A percentile compares a stretch with the other conserved stretches of the same genome.
phyloP scores from a whole-genome alignment of 305 asterid genomes.

The Andrographis paniculata region DNA sequence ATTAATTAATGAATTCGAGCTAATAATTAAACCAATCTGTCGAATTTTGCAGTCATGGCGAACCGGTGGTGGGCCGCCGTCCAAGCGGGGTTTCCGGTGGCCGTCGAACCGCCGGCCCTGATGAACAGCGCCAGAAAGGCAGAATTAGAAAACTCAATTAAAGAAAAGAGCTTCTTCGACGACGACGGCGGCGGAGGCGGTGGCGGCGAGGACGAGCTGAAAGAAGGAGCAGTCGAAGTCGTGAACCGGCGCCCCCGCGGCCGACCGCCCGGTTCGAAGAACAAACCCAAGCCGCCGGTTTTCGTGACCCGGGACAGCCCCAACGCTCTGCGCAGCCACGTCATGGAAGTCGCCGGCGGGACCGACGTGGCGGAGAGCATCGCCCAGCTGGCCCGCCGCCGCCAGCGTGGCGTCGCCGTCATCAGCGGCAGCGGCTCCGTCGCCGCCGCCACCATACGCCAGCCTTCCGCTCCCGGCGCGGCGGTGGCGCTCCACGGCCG shows the following conservation, averaged over 20 bases:
- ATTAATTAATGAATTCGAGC: too few species aligned
- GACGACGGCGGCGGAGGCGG: constrained; percentile 31
- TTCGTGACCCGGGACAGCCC: constrained; percentile 66
- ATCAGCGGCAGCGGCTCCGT: constrained; percentile 58
- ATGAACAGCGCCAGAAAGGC: constrained; percentile 20
- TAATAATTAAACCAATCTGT: too few species aligned
- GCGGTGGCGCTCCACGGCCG: constrained; percentile 50
- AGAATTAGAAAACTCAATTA: constrained; percentile 25
- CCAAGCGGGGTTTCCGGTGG: constrained; percentile 34
- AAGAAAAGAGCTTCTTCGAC: constrained; percentile 29
- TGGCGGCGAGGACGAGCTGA: constrained; percentile 33
- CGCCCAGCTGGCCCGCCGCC: constrained; percentile 50
- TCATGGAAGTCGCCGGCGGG: constrained; percentile 58
- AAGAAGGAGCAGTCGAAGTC: constrained; percentile 52
- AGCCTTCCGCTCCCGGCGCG: constrained; percentile 39
- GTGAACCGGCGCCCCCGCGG: constrained; percentile 56
- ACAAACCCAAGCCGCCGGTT: constrained; percentile 64
- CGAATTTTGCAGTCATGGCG: constrained; percentile 26
- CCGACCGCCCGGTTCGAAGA: constrained; percentile 61
- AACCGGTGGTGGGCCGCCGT: constrained; percentile 64
- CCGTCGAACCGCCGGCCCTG: constrained; percentile 30
- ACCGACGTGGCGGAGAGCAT: constrained; percentile 54
- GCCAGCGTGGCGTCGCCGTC: constrained; percentile 60
- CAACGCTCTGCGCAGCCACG: constrained; percentile 56
- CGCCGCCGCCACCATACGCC: constrained; percentile 52